Base-by-base conservation (phyloP, 768 basidiomycete species). In the Phaffia australis region DNA sequence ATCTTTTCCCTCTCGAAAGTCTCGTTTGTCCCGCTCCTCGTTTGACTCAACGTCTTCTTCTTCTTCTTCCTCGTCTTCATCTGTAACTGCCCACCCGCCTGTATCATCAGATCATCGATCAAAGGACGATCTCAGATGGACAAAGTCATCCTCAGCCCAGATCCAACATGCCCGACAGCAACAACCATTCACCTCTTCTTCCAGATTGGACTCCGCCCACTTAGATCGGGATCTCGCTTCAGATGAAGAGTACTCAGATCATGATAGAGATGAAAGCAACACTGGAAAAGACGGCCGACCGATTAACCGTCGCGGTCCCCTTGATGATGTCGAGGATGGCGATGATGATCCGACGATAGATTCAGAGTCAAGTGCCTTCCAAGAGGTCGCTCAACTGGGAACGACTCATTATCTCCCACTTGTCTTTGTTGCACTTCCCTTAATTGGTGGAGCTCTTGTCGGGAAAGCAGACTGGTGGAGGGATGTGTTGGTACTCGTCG, bases 341-440 rank as follows among this genome's bases (percentile, higher is more conserved):
- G 25, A 49, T 46, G 59, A 25, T 19, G n/a, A 19, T 16, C 46
- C 8, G 11, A 27, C 57, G 35, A 2, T 60, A 27, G 35, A 46
- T 7, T 47, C 59, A 8, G 4, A 18, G 8, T 32, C 58, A 27
- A n/a, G n/a, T 1, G 19, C 47, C 25, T 0, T 16, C 47, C 16
- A 23, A 49, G 21, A 32, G 47, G 23, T 1, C 47, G 48, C 48
- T 47, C 30, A 64, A 49, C 56, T 69, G 27, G 62, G 62, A 4
- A 14, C 55, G 3, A 69, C 60, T 67, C 73, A 73, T 61, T 71
- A 74, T 65, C 68, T 74, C 18, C 74, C 74, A 21, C 69, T 75
- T 27, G 18, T 71, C 25, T 69, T 75, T 63, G 73, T 73, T 56
- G 72, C 69, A 2, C 50, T 75, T 1, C 74, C 74, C 1, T 60